Conservation (phyloP, 352 stramenopile species). For the Pythium rishiriense region DNA sequence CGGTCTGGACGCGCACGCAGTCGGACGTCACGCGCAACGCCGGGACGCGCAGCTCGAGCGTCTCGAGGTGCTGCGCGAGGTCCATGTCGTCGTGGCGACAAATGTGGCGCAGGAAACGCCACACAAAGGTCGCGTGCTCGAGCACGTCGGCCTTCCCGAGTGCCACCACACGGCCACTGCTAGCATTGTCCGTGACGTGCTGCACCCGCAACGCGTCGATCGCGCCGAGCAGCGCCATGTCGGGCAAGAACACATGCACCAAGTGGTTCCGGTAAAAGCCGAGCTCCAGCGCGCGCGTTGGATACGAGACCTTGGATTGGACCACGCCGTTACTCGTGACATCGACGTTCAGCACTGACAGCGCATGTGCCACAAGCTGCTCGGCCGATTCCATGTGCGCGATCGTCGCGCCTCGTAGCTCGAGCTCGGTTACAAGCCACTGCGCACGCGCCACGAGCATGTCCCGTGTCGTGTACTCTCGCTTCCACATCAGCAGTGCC, state of each 20-base stretch:
- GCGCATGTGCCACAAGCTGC: conserved; percentile 51
- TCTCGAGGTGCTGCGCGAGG: conserved; percentile 36
- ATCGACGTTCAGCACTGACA: conserved; percentile 60
- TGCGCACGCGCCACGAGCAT: conserved; percentile 53
- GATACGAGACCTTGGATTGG: conserved; percentile 51
- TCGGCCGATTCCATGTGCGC: conserved; percentile 58
- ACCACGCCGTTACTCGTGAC: conserved; percentile 45
- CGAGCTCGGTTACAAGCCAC: conserved; percentile 64
- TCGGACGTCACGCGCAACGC: conserved; percentile 15
- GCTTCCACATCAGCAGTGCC: conserved; percentile 79
- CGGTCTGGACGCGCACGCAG: conserved; percentile 31
- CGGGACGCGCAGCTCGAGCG: conserved; percentile 25
- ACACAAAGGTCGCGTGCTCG: conserved; percentile 48
- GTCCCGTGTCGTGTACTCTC: conserved; percentile 51
- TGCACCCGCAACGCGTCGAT: conserved; percentile 43
- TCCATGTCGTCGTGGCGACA: conserved; percentile 59
- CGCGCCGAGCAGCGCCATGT: conserved; percentile 70
- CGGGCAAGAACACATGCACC: conserved; percentile 74
- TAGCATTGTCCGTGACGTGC: too few relatives aligned
- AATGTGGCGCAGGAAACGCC: conserved; percentile 66
- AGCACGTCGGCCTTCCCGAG: conserved; percentile 33
- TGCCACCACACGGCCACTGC: conserved; percentile 24
- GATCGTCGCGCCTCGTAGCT: conserved; percentile 46
- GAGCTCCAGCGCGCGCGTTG: conserved; percentile 68
- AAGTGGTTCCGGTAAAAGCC: conserved; percentile 88